Conservation (phyloP, 2,329 filamentous ascomycete genomes). For the Neofusicoccum sp. region DNA sequence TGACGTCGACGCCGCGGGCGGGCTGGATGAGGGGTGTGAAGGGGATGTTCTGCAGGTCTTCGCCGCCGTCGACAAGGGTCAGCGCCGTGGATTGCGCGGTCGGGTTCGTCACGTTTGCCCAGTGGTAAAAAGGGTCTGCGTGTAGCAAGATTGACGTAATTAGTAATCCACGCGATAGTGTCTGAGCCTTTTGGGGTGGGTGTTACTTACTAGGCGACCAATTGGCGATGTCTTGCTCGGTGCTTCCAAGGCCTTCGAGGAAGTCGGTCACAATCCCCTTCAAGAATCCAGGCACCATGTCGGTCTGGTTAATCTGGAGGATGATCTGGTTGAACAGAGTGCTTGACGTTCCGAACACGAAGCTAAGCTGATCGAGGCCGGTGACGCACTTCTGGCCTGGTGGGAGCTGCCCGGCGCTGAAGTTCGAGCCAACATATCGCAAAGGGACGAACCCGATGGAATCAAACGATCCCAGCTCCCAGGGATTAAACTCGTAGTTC, state of each 20-base stretch:
- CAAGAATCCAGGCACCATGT: slow-evolving; percentile 52
- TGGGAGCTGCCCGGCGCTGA: slow-evolving; percentile 60
- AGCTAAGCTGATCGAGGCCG: slow-evolving; percentile 81
- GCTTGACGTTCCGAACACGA: slow-evolving; percentile 80
- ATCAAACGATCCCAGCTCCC: slow-evolving; percentile 75
- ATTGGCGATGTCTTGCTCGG: slow-evolving; percentile 59
- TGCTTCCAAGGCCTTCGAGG: slow-evolving; percentile 52
- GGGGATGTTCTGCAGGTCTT: slow-evolving; percentile 77
- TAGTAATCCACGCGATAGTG: no score
- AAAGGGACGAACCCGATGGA: slow-evolving; percentile 71
- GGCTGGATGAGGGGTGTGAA: slow-evolving; percentile 75
- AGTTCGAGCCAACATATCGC: slow-evolving; percentile 70
- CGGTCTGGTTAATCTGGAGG: slow-evolving; percentile 58
- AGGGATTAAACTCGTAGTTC: slow-evolving; percentile 75
- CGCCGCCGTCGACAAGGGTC: slow-evolving; percentile 74
- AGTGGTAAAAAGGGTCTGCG: slow-evolving; percentile 66
- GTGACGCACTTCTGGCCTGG: slow-evolving; percentile 62
- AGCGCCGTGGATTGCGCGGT: slow-evolving; percentile 56
- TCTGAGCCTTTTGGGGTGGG: no score
- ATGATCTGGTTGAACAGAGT: slow-evolving; percentile 81
- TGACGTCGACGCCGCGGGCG: slow-evolving; percentile 70
- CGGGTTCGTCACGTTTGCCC: slow-evolving; percentile 58
- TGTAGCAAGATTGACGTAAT: no score
- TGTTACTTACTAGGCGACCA: slow-evolving; percentile 56
- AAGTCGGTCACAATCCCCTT: slow-evolving; percentile 52